A percentile compares a stretch with the other conserved stretches of the same genome.
Evolutionary conservation across 1,284 basidiomycete species (phyloP).

Genomic region (Ustilago nuda): DNA sequence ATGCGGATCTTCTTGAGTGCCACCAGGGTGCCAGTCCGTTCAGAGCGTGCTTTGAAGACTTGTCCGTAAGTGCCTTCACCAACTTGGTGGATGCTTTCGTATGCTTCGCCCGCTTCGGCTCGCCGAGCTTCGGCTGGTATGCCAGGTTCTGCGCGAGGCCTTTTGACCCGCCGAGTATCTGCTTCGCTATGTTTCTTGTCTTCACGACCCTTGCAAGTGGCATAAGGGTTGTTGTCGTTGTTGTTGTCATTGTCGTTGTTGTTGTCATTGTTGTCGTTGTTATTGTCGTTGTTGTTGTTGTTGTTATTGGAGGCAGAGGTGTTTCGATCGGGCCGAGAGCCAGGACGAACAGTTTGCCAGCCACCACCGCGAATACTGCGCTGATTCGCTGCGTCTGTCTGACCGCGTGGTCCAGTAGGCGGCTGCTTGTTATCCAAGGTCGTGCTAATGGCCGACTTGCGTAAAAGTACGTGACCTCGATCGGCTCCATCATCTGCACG

Average conservation of each 20-base stretch:
- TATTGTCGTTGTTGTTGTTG: no score
- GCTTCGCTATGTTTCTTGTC: background rate
- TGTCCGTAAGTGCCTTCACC: slow-evolving; percentile 99
- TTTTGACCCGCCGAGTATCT: slow-evolving; percentile 3
- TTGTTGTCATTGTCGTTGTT: background rate
- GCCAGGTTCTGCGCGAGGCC: background rate
- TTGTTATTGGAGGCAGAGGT: background rate
- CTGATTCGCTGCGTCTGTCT: slow-evolving; percentile 25
- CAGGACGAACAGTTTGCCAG: slow-evolving; percentile 42
- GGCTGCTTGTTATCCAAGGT: slow-evolving; percentile 24
- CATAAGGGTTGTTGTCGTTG: background rate
- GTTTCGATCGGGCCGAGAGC: slow-evolving; percentile 20
- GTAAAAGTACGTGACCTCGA: slow-evolving; percentile 31
- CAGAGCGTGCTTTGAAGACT: slow-evolving; percentile 95
- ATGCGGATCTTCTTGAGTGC: slow-evolving; percentile 97
- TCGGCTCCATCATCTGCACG: slow-evolving; percentile 21
- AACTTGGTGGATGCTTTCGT: slow-evolving; percentile 90
- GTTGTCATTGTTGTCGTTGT: no score
- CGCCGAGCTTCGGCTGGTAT: slow-evolving; percentile 17
- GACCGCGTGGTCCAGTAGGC: slow-evolving; percentile 29
- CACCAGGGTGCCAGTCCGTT: slow-evolving; percentile 79
- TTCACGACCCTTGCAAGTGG: slow-evolving; percentile 19
- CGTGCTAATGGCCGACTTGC: slow-evolving; percentile 24
- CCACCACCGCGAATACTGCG: slow-evolving; percentile 38
- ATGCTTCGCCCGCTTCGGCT: slow-evolving; percentile 73